Base-by-base conservation (phyloP, 805 yeast genomes). In the Ogataea paraovalis region DNA sequence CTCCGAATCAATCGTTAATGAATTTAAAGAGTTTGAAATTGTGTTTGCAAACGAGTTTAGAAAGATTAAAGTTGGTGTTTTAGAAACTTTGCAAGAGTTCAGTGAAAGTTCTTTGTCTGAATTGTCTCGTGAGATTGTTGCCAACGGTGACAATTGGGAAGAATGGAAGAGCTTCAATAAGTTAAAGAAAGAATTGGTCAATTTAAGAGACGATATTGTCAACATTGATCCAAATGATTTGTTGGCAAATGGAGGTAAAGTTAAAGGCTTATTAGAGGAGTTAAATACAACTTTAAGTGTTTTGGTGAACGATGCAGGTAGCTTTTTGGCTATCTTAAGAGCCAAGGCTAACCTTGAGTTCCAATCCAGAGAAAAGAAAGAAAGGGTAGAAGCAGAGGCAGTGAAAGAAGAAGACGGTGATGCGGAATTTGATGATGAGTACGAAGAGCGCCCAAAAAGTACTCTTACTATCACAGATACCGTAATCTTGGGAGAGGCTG, bases 71-170 rank as follows among this genome's bases (percentile, higher is more conserved):
- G 60, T 67, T 19, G 61, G 68, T 19, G 74, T 83, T 33, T 72
- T 85, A 45, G 91, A 86, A 52, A 74, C 83, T 0, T 75, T 82
- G 60, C 91, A 85, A 62, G 85, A 85, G 51, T 86, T 85, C 71
- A 82, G 84, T 5, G 90, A 85, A 46, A 76, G 80, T 6, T 73
- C 86, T 25, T 73, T 85, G 46, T 74, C 69, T 54, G 88, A 84
- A 54, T 85, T 83, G 67, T 76, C 85, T 7, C 76, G 77, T 44
- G 75, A 79, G 48, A 73, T 85, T 59, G 75, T 82, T 44, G 67
- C 69, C 19, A 63, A 61, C 16, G 73, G 68, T 27, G 70, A 66
- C 32, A 65, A 69, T 25, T 80, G 80, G 74, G 63, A 64, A 27
- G 79, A 76, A 51, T 83, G 87, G 91, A 82, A 77, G 56, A 70